Conservation (phyloP, 2,329 filamentous ascomycete species). For the Xylariaceae sp. region DNA sequence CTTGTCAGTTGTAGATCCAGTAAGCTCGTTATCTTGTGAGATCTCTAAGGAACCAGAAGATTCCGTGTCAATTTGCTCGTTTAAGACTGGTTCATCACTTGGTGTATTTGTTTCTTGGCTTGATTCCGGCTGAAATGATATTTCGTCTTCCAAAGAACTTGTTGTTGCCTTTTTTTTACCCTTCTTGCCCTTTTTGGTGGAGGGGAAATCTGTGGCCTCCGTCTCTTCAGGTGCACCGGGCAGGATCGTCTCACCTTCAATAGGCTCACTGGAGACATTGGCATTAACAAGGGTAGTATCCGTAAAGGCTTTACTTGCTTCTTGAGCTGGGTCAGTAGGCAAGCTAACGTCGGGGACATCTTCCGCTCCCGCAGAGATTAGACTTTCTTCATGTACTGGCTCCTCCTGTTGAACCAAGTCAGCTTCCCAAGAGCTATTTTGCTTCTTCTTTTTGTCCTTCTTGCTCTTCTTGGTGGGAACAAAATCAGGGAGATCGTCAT, state of each 20-base stretch:
- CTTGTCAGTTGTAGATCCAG: constrained; percentile 7
- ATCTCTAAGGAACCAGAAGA: not conserved
- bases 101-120: constrained; percentile 4
- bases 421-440: constrained; percentile 15
- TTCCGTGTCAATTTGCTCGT: not conserved
- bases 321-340: not conserved
- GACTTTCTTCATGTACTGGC: constrained; percentile 22
- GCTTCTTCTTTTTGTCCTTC: constrained; percentile 42
- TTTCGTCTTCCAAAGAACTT: constrained; percentile 14
- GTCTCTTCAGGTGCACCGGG: not conserved
- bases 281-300: constrained; percentile 1
- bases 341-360: not conserved
- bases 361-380: not conserved
- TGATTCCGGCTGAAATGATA: not conserved
- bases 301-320: constrained; percentile 3
- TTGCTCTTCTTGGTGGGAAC: constrained; percentile 31
- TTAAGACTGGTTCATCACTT: not conserved
- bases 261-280: not conserved
- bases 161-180: constrained; percentile 18
- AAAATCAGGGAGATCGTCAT: not conserved
- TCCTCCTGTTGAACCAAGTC: constrained; percentile 18
- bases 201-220: constrained; percentile 21
- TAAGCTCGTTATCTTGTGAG: constrained; percentile 23
- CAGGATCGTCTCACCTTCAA: not conserved
- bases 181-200: constrained; percentile 41